Evolutionary conservation across 805 yeast species (phyloP), one percentile per base, ranked within the genome.

Genomic region (Candida incommunis): DNA sequence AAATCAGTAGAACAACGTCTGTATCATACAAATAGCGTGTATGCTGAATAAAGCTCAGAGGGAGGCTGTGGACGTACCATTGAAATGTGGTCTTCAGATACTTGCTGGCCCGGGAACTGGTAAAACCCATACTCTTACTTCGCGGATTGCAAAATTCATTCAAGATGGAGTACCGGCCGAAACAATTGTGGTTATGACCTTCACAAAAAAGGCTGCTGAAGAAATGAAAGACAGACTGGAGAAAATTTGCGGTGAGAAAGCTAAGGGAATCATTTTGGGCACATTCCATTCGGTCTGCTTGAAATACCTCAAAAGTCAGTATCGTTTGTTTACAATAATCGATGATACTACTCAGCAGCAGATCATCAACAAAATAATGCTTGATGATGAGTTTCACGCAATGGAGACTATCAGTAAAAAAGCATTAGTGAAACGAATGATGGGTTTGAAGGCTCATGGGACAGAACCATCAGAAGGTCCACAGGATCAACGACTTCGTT

Each of bases 201-300:
- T 90, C 65, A 90, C 97, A 11, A 83, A 84, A 54, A 84, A 82
- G 54, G 97, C 98, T 0, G 94, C 96, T 1, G 72, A 69, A 44
- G 97, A 90, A 62, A 80, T 90, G 83, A 63, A 67, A 11, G 80
- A 75, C 25, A 67, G 97, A 37, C 61, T 90, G 22, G 47, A 45
- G 4, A n/a, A n/a, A 2, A 18, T 52, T 18, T 43, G 55, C 3
- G 55, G 46, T n/a, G 51, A 46, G 15, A 43, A 49, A 2, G 56
- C 66, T 1, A 67, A 69, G 41, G 31, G 48, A 0, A 60, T 90
- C 20, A 62, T 79, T 46, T 75, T 88, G 26, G 97, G 96, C 1
- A 92, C 97, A 0, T 90, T 90, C 60, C 98, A 90, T 60, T 76
- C 94, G 42, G 71, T 90, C 15, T 85, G 95, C 56, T 70, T 71